phyloP scores from a whole-genome alignment of 345 rosid species.

The Ceriops zippeliana region DNA sequence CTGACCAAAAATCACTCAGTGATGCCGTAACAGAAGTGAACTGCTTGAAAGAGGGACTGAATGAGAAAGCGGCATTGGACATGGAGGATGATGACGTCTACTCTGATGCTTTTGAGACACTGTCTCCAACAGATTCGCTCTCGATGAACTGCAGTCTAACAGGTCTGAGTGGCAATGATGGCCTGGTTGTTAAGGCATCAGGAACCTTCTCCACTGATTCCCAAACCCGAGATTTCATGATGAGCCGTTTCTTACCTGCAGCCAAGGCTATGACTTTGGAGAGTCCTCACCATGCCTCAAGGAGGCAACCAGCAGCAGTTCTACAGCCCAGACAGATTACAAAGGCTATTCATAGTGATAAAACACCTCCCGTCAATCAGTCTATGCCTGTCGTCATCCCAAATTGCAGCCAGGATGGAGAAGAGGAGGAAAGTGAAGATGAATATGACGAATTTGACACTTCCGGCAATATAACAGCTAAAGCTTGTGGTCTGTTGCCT shows the following conservation, averaged over 20 bases:
- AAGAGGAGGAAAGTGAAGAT: conserved; percentile 44
- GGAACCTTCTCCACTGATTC: conserved; percentile 48
- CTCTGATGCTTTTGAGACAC: conserved; percentile 70
- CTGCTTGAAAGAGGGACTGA: conserved; percentile 19
- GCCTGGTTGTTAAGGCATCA: conserved; percentile 35
- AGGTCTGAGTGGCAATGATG: conserved; percentile 56
- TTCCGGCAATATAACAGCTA: conserved; percentile 41
- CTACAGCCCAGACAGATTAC: conserved; percentile 50
- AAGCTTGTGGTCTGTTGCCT: conserved; percentile 76
- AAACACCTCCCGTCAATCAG: conserved; percentile 29
- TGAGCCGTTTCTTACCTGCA: conserved; percentile 92
- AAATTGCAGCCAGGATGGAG: conserved; percentile 33
- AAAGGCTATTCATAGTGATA: conserved; percentile 30
- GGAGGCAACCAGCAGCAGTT: conserved; percentile 43
- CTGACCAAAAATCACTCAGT: conserved; percentile 5
- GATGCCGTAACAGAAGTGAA: conserved; percentile 21
- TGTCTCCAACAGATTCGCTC: conserved; percentile 50
- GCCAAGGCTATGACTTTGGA: conserved; percentile 90
- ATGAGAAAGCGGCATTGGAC: conserved; percentile 23
- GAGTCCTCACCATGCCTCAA: conserved; percentile 58
- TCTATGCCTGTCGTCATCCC: conserved; percentile 26
- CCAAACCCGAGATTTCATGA: conserved; percentile 73
- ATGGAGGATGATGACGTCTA: conserved; percentile 41
- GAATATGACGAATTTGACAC: conserved; percentile 38
- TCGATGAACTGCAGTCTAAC: conserved; percentile 55